phyloP scores from a whole-genome alignment of 2,329 filamentous ascomycete species.

The Exserohilum turcica region DNA sequence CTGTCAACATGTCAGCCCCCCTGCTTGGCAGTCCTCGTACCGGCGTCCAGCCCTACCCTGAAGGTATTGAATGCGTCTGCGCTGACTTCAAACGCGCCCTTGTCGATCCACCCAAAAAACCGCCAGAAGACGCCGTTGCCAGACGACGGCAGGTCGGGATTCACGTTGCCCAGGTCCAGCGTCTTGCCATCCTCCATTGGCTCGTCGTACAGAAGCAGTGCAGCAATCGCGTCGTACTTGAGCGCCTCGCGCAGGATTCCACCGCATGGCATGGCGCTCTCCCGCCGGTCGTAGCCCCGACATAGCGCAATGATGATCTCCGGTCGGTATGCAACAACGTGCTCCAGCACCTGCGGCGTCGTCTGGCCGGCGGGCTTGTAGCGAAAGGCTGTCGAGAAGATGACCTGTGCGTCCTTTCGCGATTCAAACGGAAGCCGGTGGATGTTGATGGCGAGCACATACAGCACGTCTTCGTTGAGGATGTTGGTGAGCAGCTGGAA shows the following conservation, averaged over 20 bases:
- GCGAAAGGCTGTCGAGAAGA: constrained; percentile 92
- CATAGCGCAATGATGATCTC: constrained; percentile 89
- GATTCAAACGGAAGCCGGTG: constrained; percentile 91
- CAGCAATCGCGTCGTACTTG: constrained; percentile 89
- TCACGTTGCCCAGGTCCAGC: constrained; percentile 78
- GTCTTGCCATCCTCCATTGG: constrained; percentile 72
- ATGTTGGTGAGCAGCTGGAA: constrained; percentile 82
- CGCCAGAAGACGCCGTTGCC: constrained; percentile 92
- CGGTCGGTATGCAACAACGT: constrained; percentile 83
- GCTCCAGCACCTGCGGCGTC: constrained; percentile 84
- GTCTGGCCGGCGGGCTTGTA: constrained; percentile 75
- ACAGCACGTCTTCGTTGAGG: constrained; percentile 87
- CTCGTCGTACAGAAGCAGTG: constrained; percentile 91
- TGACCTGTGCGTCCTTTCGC: constrained; percentile 91
- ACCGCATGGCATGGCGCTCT: constrained; percentile 89
- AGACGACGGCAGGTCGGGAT: constrained; percentile 73
- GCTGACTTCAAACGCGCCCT: constrained; percentile 93
- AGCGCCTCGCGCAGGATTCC: constrained; percentile 86
- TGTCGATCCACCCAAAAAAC: constrained; percentile 97
- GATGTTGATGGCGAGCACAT: constrained; percentile 79
- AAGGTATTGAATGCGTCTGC: constrained; percentile 98
- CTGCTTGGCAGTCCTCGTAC: background rate
- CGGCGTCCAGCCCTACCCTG: constrained; percentile 66
- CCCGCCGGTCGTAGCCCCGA: constrained; percentile 84
- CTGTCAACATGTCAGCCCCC: constrained; percentile 53